A percentile compares a stretch with the other conserved stretches of the same genome.
phyloP scores from a whole-genome alignment of 2,329 filamentous ascomycete species.

The Waltergamsia citrina region DNA sequence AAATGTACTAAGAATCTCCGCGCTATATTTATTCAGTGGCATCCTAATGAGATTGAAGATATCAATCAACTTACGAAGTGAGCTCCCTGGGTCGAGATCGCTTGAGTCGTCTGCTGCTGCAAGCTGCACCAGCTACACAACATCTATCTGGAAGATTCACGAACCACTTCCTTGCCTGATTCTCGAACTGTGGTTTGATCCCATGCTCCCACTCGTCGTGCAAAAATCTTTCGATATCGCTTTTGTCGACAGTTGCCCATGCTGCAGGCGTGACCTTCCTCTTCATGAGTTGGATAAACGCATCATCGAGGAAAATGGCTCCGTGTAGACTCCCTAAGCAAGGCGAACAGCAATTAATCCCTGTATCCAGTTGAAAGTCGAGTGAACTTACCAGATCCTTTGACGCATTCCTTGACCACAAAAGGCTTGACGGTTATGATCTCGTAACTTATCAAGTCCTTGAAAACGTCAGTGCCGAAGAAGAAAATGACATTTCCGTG shows the following conservation, averaged over 20 bases:
- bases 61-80: not conserved
- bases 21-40: not conserved
- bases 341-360: not conserved
- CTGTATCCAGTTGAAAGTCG: not conserved
- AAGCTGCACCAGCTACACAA: not conserved
- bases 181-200: constrained; percentile 11
- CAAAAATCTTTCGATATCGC: constrained; percentile 9
- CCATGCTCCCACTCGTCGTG: constrained; percentile 17
- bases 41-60: not conserved
- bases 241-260: constrained; percentile 4
- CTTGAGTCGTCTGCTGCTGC: not conserved
- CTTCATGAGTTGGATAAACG: constrained; percentile 19
- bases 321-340: constrained; percentile 30
- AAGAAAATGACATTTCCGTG: not conserved
- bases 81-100: not conserved
- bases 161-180: not conserved
- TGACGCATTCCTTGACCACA: constrained; percentile 22
- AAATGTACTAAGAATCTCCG: not conserved
- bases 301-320: constrained; percentile 27
- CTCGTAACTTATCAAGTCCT: constrained; percentile 31
- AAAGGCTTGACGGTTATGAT: constrained; percentile 13
- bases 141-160: constrained; percentile 1
- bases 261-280: constrained; percentile 5
- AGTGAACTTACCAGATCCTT: constrained; percentile 20
- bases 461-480: not conserved